These are phyloP conservation scores for Wickerhamomyces bovis DNA, from an alignment of 805 yeast species.

Conservation along the genomic window DNA sequence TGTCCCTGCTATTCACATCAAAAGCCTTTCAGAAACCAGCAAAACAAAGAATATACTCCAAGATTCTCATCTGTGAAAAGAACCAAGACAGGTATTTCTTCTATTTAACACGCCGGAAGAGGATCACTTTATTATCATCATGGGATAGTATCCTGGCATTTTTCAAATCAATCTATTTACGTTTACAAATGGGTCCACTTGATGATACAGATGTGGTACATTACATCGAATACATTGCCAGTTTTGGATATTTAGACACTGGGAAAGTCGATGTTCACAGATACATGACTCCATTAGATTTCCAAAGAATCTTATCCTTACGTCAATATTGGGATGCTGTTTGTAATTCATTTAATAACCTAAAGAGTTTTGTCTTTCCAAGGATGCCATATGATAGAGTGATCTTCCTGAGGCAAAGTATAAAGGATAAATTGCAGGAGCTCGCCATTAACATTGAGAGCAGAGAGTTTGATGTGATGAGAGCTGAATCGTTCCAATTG, in stretches of 20 bases:
- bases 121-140: conserved; percentile 14
- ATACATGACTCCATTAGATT: conserved; percentile 8
- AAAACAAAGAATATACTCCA: conserved; percentile 16
- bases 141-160: conserved; percentile 16
- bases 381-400: conserved; percentile 16
- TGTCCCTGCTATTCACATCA: conserved; percentile 9
- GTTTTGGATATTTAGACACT: conserved; percentile 18
- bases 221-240: conserved; percentile 16
- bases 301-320: conserved; percentile 11
- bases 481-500: neutral
- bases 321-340: conserved; percentile 20
- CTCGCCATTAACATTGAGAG: conserved; percentile 10
- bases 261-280: conserved; percentile 16
- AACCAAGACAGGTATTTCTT: conserved; percentile 17
- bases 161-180: conserved; percentile 11
- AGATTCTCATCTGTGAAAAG: conserved; percentile 21
- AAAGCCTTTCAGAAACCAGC: conserved; percentile 12
- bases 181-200: neutral
- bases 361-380: conserved; percentile 13
- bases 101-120: conserved; percentile 5
- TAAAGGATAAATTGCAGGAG: conserved; percentile 3
- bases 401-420: conserved; percentile 1
- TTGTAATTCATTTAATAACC: conserved; percentile 8
- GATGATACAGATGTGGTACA: conserved; percentile 2
- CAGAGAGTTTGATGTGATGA: conserved; percentile 2